Conservation (phyloP, 78 protist genomes). For the Chrysochromulina parva region DNA sequence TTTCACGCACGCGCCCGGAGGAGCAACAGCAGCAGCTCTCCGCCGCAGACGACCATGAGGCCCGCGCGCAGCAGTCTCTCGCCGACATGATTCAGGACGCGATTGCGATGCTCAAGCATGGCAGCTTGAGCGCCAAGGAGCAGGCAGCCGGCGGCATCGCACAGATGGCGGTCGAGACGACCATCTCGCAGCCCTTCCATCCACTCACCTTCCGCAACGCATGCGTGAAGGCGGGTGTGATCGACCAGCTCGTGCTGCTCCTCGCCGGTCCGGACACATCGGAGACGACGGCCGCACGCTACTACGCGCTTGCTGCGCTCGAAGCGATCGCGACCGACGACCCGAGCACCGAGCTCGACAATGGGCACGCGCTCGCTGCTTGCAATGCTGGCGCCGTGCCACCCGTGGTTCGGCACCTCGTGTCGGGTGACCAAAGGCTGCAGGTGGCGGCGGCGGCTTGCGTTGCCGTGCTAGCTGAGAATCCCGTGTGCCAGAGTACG, state of each 20-base stretch:
- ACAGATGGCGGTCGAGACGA: background rate
- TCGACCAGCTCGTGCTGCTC: background rate
- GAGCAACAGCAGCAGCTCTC: too few relatives aligned
- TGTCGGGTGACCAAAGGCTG: background rate
- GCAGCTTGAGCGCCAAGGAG: background rate
- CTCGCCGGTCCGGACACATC: background rate
- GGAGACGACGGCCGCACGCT: background rate
- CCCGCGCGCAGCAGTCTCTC: background rate
- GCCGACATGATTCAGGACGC: background rate
- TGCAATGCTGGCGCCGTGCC: background rate
- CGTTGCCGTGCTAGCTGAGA: background rate
- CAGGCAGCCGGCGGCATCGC: background rate
- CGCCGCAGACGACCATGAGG: background rate
- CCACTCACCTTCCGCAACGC: slow-evolving; percentile 5
- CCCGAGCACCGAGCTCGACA: background rate
- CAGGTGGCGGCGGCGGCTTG: background rate
- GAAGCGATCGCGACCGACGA: slow-evolving; percentile 9
- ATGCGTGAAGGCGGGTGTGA: background rate
- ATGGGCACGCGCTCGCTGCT: background rate
- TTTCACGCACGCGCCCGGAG: too few relatives aligned
- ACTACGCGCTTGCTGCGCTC: background rate
- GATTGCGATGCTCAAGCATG: background rate
- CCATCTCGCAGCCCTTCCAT: background rate
- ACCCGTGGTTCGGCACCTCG: background rate
- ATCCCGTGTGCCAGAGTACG: background rate